Percentiles rank a stretch among this genome's conserved stretches.
These are phyloP conservation scores for Cardiospermum halicacabum DNA, from an alignment of 345 rosid species.

Conservation along the genomic window DNA sequence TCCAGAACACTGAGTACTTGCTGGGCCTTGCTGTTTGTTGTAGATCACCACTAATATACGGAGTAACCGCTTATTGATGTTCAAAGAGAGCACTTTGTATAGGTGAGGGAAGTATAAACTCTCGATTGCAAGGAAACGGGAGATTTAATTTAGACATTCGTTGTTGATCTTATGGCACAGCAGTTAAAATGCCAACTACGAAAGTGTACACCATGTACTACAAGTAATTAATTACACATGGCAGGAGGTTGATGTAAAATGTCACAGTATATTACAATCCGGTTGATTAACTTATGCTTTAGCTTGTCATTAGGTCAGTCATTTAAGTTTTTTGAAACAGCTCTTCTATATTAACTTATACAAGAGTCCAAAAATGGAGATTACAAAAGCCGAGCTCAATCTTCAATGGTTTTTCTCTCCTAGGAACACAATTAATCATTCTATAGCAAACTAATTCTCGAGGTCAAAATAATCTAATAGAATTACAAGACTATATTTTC, in stretches of 20 bases:
- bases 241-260: background rate
- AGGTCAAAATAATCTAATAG: background rate
- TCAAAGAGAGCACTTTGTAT: background rate
- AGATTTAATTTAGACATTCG: background rate
- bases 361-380: background rate
- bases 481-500: constrained; percentile 7
- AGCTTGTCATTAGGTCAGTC: background rate
- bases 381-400: constrained; percentile 1
- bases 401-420: background rate
- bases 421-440: background rate
- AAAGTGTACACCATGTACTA: too few relatives aligned
- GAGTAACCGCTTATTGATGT: background rate
- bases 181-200: too few relatives aligned
- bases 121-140: background rate
- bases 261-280: background rate
- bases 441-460: background rate
- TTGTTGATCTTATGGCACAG: too few relatives aligned
- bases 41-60: too few relatives aligned
- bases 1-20: background rate
- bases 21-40: too few relatives aligned
- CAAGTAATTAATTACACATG: too few relatives aligned
- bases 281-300: background rate
- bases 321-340: background rate
- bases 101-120: background rate
- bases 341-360: constrained; percentile 7